Conservation (phyloP, 371 early-diverging fungal genomes). For the Actinomortierella wolfii region DNA sequence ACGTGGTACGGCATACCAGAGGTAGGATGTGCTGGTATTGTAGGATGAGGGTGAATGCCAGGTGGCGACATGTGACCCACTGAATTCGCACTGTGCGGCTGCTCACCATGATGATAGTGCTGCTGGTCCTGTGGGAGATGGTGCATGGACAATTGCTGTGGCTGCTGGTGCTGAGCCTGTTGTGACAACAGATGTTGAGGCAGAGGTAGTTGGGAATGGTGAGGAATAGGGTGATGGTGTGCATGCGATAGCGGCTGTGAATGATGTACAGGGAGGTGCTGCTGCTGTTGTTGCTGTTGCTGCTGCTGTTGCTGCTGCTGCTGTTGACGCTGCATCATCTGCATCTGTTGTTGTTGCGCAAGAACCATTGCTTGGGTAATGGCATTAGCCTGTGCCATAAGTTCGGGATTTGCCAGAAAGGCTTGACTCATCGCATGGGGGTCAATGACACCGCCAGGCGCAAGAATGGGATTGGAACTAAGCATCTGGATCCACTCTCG, state of each 20-base stretch:
- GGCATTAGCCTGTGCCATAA: conserved; percentile 46
- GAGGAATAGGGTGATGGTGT: conserved; percentile 14
- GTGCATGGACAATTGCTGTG: no score
- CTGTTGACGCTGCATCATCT: conserved; percentile 10
- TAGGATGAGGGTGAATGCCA: conserved; percentile 27
- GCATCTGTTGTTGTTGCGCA: conserved; percentile 35
- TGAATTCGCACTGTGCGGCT: no score
- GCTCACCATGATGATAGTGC: no score
- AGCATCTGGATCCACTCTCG: conserved; percentile 39
- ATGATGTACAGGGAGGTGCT: no score
- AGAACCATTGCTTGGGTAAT: conserved; percentile 44
- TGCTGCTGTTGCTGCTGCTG: conserved; percentile 25
- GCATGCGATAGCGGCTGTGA: conserved; percentile 3
- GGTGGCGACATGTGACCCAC: conserved; percentile 4
- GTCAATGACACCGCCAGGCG: conserved; percentile 31
- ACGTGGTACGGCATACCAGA: conserved; percentile 18
- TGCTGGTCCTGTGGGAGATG: no score
- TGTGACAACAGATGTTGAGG: no score
- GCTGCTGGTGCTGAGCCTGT: no score
- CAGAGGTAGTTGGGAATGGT: conserved; percentile 6
- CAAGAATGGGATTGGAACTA: conserved; percentile 29
- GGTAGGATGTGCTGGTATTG: conserved; percentile 14
- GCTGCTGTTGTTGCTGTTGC: conserved; percentile 13
- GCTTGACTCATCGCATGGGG: conserved; percentile 46
- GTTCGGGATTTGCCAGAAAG: conserved; percentile 33